Evolutionary conservation across 306 rosid genomes (phyloP), one percentile per base, ranked within the genome.

Genomic region (Lathyrus tuberosus): DNA sequence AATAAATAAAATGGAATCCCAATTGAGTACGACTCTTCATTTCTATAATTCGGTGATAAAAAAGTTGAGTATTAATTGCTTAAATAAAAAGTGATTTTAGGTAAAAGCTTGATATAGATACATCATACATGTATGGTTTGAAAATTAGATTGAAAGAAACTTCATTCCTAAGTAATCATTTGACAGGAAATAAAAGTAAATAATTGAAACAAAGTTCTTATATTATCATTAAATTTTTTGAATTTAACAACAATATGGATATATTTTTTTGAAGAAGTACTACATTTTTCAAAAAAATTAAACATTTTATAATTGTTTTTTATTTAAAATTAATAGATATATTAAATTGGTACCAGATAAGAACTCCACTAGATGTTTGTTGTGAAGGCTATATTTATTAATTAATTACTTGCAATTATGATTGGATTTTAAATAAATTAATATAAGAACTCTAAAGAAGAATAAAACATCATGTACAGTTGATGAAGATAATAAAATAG

Each of bases 401-500:
- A n/a, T n/a, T 69, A 62, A 15, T 70, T 60, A 62, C 30, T 71
- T 78, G 74, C 60, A 79, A 70, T 62, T 70, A 54, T 74, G 65
- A 68, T 73, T 56, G 3, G 0, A 71, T 10, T 65, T 2, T 43
- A 67, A 65, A 70, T 35, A 35, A 35, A 26, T 26, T 26, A 26
- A 52, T 18, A 41, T n/a, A 42, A 67, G 57, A 31, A 52, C 68
- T 74, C 16, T 8, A 77, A 75, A 57, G 75, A 83, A 47, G 84
- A 80, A 74, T 74, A 80, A 77, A 82, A 78, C 89, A 74, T 76
- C 81, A 75, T 74, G 69, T 38, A 76, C 66, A 22, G 63, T 47
- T 48, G 14, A 79, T 40, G 69, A 82, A 61, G 28, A 46, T 15
- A 56, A 84, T 67, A 74, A 60, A 79, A 70, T 16, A 67, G 8